Base-by-base conservation (phyloP, 1,284 basidiomycete species). In the Austroboletus niveus region DNA sequence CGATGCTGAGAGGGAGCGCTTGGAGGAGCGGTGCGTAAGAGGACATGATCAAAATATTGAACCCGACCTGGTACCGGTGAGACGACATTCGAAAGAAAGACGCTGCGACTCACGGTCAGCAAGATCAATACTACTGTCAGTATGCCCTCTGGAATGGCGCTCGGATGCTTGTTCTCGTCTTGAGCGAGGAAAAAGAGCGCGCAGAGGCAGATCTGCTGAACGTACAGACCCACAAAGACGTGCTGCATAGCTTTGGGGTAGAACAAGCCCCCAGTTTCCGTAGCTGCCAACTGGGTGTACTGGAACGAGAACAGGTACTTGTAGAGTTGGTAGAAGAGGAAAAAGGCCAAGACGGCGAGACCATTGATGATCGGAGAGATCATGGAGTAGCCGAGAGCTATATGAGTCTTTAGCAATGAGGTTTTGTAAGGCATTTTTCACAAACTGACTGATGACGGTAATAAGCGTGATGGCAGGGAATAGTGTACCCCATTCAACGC, bases 321-420 rank as follows among this genome's bases (percentile, higher is more conserved):
- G 79, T 89, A 95, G 34, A 93, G 72, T 55, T 84, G 73, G 71
- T 89, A 97, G 69, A 93, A 91, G 40, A 89, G 71, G 69, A 89
- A 82, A 77, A 98, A 98, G 4, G 90, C 85, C 42, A 80, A 77
- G 51, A 83, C 82, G 2, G 92, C 87, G 45, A 99, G 85, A 14
- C 95, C 95, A 64, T 93, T 96, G 73, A 98, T 91, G 64, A 99
- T 81, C 0, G 96, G 96, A 2, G 93, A 87, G 60, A 99, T 96
- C 67, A 97, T 81, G 47, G 87, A 88, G 74, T 99, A 99, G 4
- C 83, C 85, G 38, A 86, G 67, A 5, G 81, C 84, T 86, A 54
- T 15, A 49, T 8, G 30, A 45, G n/a, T 47, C 9, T 17, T 69
- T 24, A 62, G 49, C 39, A 30, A 38, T 17, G 11, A 30, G 39